phyloP scores from a whole-genome alignment of 495 filamentous ascomycete genomes.

The Geoglossum glabrum region DNA sequence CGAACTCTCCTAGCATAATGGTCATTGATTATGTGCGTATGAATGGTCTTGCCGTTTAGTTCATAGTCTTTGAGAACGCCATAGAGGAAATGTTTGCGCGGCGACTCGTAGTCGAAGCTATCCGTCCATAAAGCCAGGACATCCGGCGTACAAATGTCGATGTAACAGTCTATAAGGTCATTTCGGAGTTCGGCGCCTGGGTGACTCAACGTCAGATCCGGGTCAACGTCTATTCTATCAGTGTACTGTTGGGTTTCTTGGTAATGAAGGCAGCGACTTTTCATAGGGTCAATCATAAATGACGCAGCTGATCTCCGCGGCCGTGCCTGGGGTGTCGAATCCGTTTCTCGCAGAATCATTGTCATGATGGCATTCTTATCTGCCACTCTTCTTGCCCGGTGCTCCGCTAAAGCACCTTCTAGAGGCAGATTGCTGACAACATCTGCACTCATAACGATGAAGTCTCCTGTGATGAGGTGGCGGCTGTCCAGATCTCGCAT shows the following conservation, averaged over 20 bases:
- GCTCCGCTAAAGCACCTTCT: slow-evolving; percentile 52
- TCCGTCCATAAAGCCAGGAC: slow-evolving; percentile 90
- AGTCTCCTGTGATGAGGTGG: slow-evolving; percentile 70
- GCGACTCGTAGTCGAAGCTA: slow-evolving; percentile 87
- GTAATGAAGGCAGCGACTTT: slow-evolving; percentile 77
- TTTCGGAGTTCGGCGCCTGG: slow-evolving; percentile 58
- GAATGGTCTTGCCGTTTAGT: slow-evolving; percentile 85
- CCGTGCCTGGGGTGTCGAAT: slow-evolving; percentile 54
- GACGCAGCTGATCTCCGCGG: slow-evolving; percentile 51
- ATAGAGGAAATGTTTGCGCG: slow-evolving; percentile 71
- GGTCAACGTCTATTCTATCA: slow-evolving; percentile 43
- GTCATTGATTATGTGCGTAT: slow-evolving; percentile 67
- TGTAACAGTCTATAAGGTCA: slow-evolving; percentile 83
- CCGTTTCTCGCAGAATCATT: slow-evolving; percentile 68
- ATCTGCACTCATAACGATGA: slow-evolving; percentile 82
- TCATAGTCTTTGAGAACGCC: slow-evolving; percentile 93
- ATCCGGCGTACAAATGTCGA: slow-evolving; percentile 95
- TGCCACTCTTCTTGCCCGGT: slow-evolving; percentile 58
- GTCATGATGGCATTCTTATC: slow-evolving; percentile 98
- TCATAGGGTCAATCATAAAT: slow-evolving; percentile 67
- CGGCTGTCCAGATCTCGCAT: slow-evolving; percentile 86
- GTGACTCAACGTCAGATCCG: slow-evolving; percentile 42
- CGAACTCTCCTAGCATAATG: slow-evolving; percentile 62
- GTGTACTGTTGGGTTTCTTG: slow-evolving; percentile 25
- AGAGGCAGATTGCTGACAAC: slow-evolving; percentile 81